A percentile compares a stretch with the other conserved stretches of the same genome.
Conservation (phyloP, 257 asterid genomes). For the Plantago major region DNA sequence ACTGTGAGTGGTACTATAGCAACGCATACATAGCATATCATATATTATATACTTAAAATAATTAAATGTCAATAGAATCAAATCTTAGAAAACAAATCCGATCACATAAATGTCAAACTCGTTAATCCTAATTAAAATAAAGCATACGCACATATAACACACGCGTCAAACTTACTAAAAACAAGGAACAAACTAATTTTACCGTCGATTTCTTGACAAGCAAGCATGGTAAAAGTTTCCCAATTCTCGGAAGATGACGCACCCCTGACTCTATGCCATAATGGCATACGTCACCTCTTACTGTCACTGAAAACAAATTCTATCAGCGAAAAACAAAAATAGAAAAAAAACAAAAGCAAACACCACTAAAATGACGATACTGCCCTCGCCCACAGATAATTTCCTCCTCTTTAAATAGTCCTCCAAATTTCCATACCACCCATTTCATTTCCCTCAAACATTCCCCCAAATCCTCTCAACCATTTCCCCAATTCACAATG, state of each 20-base stretch:
- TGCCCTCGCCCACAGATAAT: not conserved
- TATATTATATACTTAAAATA: too few relatives aligned
- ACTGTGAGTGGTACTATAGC: too few relatives aligned
- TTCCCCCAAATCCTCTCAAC: not conserved
- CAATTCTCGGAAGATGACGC: conserved; percentile 3
- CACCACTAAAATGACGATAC: not conserved
- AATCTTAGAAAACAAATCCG: too few relatives aligned
- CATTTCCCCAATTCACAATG: conserved; percentile 13
- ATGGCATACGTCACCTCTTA: not conserved
- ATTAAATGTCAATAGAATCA: too few relatives aligned
- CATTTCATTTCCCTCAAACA: not conserved
- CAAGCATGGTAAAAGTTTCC: not conserved
- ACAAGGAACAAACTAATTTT: not conserved
- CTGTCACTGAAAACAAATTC: not conserved
- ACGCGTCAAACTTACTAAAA: not conserved
- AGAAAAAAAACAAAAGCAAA: not conserved
- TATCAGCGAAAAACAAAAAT: too few relatives aligned
- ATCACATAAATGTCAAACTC: too few relatives aligned
- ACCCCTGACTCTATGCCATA: not conserved
- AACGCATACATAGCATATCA: too few relatives aligned
- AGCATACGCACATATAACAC: not conserved
- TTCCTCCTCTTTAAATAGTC: conserved; percentile 4
- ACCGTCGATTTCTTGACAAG: not conserved
- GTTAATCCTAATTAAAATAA: too few relatives aligned
- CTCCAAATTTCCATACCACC: not conserved